phyloP scores from a whole-genome alignment of 2,329 filamentous ascomycete species.

The Ceratocystiopsis minuta region DNA sequence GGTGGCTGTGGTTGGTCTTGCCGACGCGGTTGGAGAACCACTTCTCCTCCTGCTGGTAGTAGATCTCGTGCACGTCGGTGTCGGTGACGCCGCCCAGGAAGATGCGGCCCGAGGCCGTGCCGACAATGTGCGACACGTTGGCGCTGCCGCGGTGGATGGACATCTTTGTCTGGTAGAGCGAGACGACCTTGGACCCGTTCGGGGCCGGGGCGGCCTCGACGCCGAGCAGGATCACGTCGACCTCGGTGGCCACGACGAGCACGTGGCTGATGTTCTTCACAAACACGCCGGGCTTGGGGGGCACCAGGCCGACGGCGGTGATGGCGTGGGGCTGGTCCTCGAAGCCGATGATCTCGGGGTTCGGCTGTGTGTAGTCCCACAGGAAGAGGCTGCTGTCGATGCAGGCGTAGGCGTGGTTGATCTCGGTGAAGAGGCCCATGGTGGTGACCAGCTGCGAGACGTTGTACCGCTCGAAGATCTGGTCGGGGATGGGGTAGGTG shows the following conservation, averaged over 20 bases:
- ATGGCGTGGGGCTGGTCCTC: slow-evolving; percentile 82
- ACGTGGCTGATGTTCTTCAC: slow-evolving; percentile 71
- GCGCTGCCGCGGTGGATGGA: slow-evolving; percentile 56
- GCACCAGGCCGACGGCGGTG: slow-evolving; percentile 73
- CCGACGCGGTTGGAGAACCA: slow-evolving; percentile 86
- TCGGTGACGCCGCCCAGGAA: slow-evolving; percentile 74
- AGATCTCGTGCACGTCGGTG: slow-evolving; percentile 82
- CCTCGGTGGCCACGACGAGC: slow-evolving; percentile 71
- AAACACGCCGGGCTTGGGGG: slow-evolving; percentile 75
- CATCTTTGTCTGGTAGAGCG: slow-evolving; percentile 82
- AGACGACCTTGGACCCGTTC: slow-evolving; percentile 53
- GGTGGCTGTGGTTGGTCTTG: slow-evolving; percentile 74
- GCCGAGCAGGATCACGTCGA: slow-evolving; percentile 75
- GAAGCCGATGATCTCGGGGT: slow-evolving; percentile 78
- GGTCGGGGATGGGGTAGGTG: slow-evolving; percentile 78
- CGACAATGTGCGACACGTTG: slow-evolving; percentile 60
- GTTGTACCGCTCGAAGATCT: slow-evolving; percentile 86
- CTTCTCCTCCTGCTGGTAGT: slow-evolving; percentile 90
- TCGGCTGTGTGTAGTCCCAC: slow-evolving; percentile 93
- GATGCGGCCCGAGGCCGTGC: slow-evolving; percentile 71
- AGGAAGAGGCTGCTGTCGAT: slow-evolving; percentile 93
- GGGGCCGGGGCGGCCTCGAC: slow-evolving; percentile 50
- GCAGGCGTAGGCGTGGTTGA: slow-evolving; percentile 88
- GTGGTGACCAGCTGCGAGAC: slow-evolving; percentile 69
- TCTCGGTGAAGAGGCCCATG: slow-evolving; percentile 87